Evolutionary conservation across 495 filamentous ascomycete species (phyloP).

Genomic region (Sabuloglossum arenarium): DNA sequence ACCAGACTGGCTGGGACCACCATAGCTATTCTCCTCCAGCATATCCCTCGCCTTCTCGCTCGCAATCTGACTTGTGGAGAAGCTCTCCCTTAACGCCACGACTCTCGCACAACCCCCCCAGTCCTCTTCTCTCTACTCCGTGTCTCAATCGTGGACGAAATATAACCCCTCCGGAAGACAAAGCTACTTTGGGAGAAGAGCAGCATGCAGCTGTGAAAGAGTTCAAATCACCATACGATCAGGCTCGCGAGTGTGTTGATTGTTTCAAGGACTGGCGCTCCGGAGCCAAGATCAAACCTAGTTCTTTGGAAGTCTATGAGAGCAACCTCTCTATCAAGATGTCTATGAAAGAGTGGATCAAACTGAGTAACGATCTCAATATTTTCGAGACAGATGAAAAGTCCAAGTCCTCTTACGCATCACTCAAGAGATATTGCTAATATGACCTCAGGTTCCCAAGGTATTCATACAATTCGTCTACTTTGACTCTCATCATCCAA

Average conservation of each 20-base stretch:
- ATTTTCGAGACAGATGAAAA: not conserved
- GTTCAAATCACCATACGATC: not conserved
- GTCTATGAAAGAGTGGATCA: not conserved
- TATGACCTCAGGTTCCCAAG: not conserved
- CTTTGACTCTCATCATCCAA: not conserved
- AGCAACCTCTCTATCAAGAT: not conserved
- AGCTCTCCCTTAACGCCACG: not conserved
- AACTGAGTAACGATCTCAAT: not conserved
- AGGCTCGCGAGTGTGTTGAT: not conserved
- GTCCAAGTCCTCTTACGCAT: not conserved
- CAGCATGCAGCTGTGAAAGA: not conserved
- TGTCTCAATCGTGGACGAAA: not conserved
- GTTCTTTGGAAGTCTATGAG: conserved; percentile 1
- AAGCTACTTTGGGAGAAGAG: not conserved
- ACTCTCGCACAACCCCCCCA: not conserved
- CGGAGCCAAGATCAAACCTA: not conserved
- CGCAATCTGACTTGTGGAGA: not conserved
- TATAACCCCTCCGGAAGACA: not conserved
- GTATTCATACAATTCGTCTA: not conserved
- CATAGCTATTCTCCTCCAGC: not conserved
- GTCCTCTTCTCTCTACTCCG: not conserved
- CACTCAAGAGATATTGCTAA: not conserved
- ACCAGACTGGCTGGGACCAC: not conserved
- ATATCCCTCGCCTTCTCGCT: too few relatives aligned
- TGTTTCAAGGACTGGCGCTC: not conserved